phyloP scores from a whole-genome alignment of 176 grass and related monocot species.

The Tuctoria greenei region DNA sequence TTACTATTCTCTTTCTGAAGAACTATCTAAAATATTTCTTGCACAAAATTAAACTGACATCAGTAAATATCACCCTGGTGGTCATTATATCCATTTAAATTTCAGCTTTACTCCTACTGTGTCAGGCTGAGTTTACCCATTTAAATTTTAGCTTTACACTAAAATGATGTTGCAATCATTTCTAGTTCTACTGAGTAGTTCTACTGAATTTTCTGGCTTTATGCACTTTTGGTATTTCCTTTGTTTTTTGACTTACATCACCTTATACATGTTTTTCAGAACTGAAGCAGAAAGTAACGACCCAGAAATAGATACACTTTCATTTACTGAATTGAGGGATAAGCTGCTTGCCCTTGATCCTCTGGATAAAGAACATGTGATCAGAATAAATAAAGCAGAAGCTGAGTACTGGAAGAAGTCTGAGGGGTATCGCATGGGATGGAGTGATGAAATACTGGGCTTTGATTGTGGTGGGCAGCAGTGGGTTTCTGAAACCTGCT shows the following conservation, averaged over 20 bases:
- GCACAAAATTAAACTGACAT: background rate
- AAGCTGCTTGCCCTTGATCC: conserved; percentile 87
- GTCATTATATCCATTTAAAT: background rate
- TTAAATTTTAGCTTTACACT: background rate
- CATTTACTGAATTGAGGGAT: conserved; percentile 88
- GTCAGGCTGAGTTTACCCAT: background rate
- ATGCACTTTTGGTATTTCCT: conserved; percentile 23
- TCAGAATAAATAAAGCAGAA: conserved; percentile 91
- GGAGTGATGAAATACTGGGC: conserved; percentile 95
- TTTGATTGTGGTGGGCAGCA: conserved; percentile 98
- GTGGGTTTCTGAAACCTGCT: conserved; percentile 91
- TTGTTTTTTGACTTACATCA: conserved; percentile 39
- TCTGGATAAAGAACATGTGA: conserved; percentile 73
- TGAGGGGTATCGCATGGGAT: conserved; percentile 88
- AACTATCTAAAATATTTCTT: conserved; percentile 30
- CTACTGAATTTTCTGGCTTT: conserved; percentile 23
- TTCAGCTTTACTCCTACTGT: conserved; percentile 15
- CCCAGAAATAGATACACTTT: conserved; percentile 63
- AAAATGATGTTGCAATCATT: conserved; percentile 8
- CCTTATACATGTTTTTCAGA: conserved; percentile 74
- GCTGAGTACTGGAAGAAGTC: conserved; percentile 94
- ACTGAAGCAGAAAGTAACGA: conserved; percentile 60
- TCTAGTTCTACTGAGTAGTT: background rate
- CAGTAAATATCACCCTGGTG: background rate
- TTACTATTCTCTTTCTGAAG: conserved; percentile 4